Conservation (phyloP, 1,284 basidiomycete genomes). For the Lentinula novae-zelandiae region DNA sequence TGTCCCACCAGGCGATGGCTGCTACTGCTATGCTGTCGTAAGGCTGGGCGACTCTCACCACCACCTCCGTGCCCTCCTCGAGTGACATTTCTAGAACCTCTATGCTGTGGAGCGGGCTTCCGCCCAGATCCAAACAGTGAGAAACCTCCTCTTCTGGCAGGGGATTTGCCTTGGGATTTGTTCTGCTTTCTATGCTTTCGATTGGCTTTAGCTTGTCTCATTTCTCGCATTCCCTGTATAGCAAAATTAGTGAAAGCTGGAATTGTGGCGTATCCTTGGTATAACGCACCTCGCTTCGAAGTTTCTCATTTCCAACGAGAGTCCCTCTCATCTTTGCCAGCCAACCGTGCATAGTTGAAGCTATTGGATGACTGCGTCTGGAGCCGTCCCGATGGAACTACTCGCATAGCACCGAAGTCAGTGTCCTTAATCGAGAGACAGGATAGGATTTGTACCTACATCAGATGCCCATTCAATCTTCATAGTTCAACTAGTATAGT, state of each 20-base stretch:
- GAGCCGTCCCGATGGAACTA: constrained; percentile 48
- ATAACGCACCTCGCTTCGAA: constrained; percentile 43
- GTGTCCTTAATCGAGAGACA: not conserved
- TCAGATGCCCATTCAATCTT: constrained; percentile 47
- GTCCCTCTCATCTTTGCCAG: constrained; percentile 77
- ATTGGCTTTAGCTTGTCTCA: constrained; percentile 44
- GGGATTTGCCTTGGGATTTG: constrained; percentile 2
- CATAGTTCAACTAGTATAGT: constrained; percentile 22
- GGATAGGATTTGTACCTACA: not conserved
- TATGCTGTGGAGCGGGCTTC: not conserved
- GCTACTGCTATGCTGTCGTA: constrained; percentile 4
- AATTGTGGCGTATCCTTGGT: not conserved
- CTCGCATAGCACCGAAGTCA: not conserved
- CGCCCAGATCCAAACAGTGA: constrained; percentile 11
- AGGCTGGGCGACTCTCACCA: not conserved
- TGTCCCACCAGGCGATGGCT: constrained; percentile 14
- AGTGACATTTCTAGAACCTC: not conserved
- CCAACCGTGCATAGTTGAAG: constrained; percentile 73
- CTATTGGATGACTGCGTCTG: constrained; percentile 44
- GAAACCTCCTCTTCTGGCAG: not conserved
- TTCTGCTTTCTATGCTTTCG: constrained; percentile 4
- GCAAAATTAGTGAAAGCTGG: not conserved
- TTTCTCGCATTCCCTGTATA: constrained; percentile 40
- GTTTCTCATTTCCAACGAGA: constrained; percentile 57
- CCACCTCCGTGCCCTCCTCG: not conserved